Conservation (phyloP, 2,329 filamentous ascomycete genomes). For the Exophiala oligosperma region DNA sequence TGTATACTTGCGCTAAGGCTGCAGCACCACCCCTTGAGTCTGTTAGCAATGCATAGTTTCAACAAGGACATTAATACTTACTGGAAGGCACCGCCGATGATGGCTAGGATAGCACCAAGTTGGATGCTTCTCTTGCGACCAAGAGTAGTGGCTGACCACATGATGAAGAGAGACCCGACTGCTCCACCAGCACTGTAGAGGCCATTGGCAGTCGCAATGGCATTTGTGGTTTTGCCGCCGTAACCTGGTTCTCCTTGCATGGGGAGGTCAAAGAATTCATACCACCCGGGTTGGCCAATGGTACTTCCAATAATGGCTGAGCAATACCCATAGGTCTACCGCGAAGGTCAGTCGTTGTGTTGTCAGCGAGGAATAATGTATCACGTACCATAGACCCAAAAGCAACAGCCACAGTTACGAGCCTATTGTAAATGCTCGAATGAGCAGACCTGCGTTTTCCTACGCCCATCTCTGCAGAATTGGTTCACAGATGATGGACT, state of each 20-base stretch:
- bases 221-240: slow-evolving; percentile 39
- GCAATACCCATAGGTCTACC: slow-evolving; percentile 33
- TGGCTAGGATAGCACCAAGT: slow-evolving; percentile 25
- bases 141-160: slow-evolving; percentile 35
- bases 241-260: slow-evolving; percentile 42
- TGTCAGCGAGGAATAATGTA: not conserved
- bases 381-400: slow-evolving; percentile 41
- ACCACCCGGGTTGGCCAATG: slow-evolving; percentile 49
- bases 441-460: slow-evolving; percentile 27
- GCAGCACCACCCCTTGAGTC: slow-evolving; percentile 16
- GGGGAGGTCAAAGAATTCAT: slow-evolving; percentile 43
- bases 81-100: slow-evolving; percentile 26
- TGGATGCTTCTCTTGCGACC: slow-evolving; percentile 42
- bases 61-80: no score
- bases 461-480: slow-evolving; percentile 9
- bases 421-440: slow-evolving; percentile 40
- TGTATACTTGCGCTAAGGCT: slow-evolving; percentile 2
- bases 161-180: slow-evolving; percentile 32
- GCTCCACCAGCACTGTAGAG: slow-evolving; percentile 45
- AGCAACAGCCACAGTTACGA: slow-evolving; percentile 41
- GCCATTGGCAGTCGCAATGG: slow-evolving; percentile 48
- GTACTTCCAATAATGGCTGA: slow-evolving; percentile 44
- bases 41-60: no score
- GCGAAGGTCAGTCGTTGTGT: not conserved
- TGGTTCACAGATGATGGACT: not conserved